These are phyloP conservation scores for Camelina sativa DNA, from an alignment of 345 rosid species.

Conservation along the genomic window DNA sequence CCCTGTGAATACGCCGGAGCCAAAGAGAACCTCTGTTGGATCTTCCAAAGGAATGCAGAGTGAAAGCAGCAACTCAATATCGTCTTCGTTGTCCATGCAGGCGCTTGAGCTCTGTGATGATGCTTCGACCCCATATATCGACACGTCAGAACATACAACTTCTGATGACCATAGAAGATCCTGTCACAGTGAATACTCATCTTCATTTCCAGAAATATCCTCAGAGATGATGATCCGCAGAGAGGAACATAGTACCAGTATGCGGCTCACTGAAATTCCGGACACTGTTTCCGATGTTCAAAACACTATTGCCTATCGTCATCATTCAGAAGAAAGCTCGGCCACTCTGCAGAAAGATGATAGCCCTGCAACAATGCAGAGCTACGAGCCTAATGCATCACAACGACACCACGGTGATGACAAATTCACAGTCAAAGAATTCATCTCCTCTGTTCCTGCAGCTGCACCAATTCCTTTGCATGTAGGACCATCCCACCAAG, in stretches of 20 bases:
- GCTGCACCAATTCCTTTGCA: conserved; percentile 36
- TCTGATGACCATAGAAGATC: conserved; percentile 48
- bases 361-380: conserved; percentile 37
- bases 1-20: conserved; percentile 46
- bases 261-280: conserved; percentile 46
- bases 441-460: conserved; percentile 51
- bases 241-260: conserved; percentile 42
- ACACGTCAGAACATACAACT: conserved; percentile 52
- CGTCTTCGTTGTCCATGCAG: conserved; percentile 78
- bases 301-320: conserved; percentile 37
- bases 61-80: conserved; percentile 75
- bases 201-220: conserved; percentile 46
- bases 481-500: conserved; percentile 44
- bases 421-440: conserved; percentile 73
- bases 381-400: conserved; percentile 43
- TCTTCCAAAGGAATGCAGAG: conserved; percentile 63
- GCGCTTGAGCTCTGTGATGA: conserved; percentile 82
- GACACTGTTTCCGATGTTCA: conserved; percentile 44
- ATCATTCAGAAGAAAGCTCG: conserved; percentile 53
- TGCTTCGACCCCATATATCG: conserved; percentile 68
- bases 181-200: conserved; percentile 45
- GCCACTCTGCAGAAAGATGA: conserved; percentile 33
- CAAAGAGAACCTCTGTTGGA: conserved; percentile 50
- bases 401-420: conserved; percentile 60
- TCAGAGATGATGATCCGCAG: conserved; percentile 48